Evolutionary conservation across 2,329 filamentous ascomycete genomes (phyloP).

Genomic region (Alternaria infectoria): DNA sequence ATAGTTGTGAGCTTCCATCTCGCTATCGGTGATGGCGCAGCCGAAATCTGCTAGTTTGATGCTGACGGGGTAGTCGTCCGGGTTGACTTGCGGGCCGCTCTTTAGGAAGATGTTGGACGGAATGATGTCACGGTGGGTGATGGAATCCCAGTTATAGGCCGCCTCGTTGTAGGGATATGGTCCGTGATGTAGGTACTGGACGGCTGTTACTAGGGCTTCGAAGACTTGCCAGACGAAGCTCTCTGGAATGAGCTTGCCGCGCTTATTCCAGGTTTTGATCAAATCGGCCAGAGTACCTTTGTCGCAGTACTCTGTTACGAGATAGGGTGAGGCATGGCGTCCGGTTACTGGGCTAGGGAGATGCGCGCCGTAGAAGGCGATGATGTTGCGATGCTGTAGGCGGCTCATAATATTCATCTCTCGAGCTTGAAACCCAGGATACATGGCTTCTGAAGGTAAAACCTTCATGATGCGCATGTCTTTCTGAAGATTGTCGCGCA

Average conservation of each 20-base stretch:
- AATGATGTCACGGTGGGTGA: neutral
- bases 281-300: neutral
- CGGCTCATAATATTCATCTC: neutral
- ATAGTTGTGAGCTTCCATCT: neutral
- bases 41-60: neutral
- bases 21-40: neutral
- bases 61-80: neutral
- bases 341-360: neutral
- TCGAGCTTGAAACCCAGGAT: neutral
- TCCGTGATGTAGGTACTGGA: neutral
- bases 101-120: neutral
- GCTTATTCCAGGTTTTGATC: neutral
- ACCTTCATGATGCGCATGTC: neutral
- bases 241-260: neutral
- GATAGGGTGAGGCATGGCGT: neutral
- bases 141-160: neutral
- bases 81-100: accelerated
- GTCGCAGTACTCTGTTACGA: neutral
- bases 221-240: neutral
- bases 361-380: neutral
- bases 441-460: neutral
- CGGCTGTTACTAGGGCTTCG: neutral
- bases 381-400: neutral
- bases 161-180: neutral
- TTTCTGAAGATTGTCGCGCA: neutral